Percentiles rank a stretch among this genome's conserved stretches.
phyloP scores from a whole-genome alignment of 2,329 filamentous ascomycete genomes.

The Arthrinium phaeospermum region DNA sequence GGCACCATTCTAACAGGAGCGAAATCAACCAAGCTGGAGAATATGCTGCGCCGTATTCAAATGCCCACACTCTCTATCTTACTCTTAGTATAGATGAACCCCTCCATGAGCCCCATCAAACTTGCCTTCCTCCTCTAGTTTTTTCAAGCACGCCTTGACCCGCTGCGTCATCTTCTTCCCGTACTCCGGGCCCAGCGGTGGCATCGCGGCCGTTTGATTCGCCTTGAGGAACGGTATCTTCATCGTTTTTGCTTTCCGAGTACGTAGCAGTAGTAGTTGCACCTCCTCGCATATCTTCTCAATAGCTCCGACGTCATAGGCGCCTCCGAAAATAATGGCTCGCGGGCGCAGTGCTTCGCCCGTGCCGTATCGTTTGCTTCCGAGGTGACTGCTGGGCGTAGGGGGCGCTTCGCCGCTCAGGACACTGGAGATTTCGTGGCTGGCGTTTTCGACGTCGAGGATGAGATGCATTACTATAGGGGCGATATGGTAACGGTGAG shows the following conservation, averaged over 20 bases:
- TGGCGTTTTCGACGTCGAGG: neutral
- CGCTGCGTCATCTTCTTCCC: conserved; percentile 3
- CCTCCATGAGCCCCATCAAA: conserved; percentile 4
- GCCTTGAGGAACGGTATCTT: conserved; percentile 2
- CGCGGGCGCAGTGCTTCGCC: neutral
- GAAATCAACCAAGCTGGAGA: too few relatives aligned
- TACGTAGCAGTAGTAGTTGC: neutral
- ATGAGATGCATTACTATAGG: neutral
- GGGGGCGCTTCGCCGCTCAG: neutral
- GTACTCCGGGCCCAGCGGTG: conserved; percentile 11
- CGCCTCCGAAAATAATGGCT: neutral
- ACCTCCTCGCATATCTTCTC: neutral
- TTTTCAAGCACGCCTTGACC: neutral
- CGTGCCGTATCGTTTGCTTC: neutral
- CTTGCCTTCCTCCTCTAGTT: neutral
- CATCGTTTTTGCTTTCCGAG: too few relatives aligned
- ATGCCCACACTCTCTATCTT: neutral
- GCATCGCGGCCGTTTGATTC: neutral
- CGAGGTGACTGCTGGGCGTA: neutral
- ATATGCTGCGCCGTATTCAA: neutral
- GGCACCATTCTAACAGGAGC: too few relatives aligned
- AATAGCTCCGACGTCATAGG: neutral
- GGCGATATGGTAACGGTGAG: too few relatives aligned
- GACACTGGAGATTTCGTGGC: neutral
- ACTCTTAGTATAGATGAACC: neutral